Percentiles rank a stretch among this genome's conserved stretches.
Evolutionary conservation across 2,329 filamentous ascomycete species (phyloP).

Genomic region (Macrophomina pseudophaseolina): DNA sequence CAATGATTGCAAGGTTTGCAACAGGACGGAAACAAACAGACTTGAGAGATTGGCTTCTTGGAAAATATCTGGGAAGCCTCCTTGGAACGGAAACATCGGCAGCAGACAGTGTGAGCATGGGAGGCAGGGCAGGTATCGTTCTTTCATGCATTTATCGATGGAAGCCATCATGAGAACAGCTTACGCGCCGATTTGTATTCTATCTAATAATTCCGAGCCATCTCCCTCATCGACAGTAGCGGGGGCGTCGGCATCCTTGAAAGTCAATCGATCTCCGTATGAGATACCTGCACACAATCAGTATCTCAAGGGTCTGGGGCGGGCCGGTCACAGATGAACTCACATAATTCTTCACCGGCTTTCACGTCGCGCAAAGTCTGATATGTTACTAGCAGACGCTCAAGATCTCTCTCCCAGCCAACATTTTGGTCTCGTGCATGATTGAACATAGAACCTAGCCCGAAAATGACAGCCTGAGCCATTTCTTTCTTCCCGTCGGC

Average conservation of each 20-base stretch:
- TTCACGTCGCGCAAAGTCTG: slow-evolving; percentile 55
- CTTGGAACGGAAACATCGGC: background rate
- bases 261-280: slow-evolving; percentile 54
- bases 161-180: background rate
- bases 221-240: slow-evolving; percentile 37
- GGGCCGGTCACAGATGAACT: slow-evolving; percentile 30
- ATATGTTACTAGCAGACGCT: slow-evolving; percentile 54
- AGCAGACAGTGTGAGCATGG: background rate
- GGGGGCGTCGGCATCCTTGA: slow-evolving; percentile 47
- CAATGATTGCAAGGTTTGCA: background rate
- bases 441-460: slow-evolving; percentile 65
- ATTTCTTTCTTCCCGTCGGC: slow-evolving; percentile 37
- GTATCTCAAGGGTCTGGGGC: background rate
- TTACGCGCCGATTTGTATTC: slow-evolving; percentile 45
- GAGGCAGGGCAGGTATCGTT: background rate
- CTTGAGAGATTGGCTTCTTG: background rate
- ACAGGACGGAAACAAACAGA: background rate
- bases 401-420: slow-evolving; percentile 58
- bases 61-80: background rate
- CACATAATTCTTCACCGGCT: slow-evolving; percentile 61
- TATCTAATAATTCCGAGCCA: slow-evolving; percentile 46
- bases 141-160: background rate
- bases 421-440: slow-evolving; percentile 62
- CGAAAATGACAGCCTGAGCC: slow-evolving; percentile 60
- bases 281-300: slow-evolving; percentile 46